A percentile compares a stretch with the other conserved stretches of the same genome.
Conservation (phyloP, 2,329 filamentous ascomycete genomes). For the Stagonosporopsis vannaccii region DNA sequence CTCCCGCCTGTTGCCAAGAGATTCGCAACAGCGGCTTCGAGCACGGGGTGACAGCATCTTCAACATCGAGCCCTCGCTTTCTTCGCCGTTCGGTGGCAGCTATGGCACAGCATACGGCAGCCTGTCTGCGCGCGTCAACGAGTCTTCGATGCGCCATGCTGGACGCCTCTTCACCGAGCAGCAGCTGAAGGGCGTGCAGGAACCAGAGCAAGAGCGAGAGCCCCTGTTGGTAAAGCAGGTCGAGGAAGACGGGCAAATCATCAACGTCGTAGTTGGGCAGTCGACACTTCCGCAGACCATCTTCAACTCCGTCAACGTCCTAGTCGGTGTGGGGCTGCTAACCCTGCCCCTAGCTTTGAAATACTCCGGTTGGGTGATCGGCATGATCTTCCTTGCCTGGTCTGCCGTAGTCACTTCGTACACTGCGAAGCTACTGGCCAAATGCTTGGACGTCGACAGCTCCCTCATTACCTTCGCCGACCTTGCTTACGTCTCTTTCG, state of each 20-base stretch:
- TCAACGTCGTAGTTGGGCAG: constrained; percentile 86
- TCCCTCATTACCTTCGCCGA: constrained; percentile 94
- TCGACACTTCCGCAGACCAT: constrained; percentile 95
- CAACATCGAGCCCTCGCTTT: constrained; percentile 62
- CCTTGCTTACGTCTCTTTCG: constrained; percentile 89
- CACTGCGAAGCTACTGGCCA: constrained; percentile 83
- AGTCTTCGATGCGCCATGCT: constrained; percentile 64
- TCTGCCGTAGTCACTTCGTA: constrained; percentile 81
- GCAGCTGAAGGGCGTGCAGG: constrained; percentile 52
- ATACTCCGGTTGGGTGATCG: constrained; percentile 88
- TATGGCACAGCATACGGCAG: constrained; percentile 71
- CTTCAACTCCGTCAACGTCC: constrained; percentile 94
- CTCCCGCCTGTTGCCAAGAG: constrained; percentile 37
- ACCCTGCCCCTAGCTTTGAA: constrained; percentile 87
- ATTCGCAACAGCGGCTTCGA: constrained; percentile 38
- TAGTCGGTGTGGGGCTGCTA: constrained; percentile 88
- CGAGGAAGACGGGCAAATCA: constrained; percentile 81
- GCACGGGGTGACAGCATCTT: constrained; percentile 55
- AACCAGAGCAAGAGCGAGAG: constrained; percentile 60
- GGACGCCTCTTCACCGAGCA: constrained; percentile 59
- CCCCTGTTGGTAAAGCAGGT: constrained; percentile 88
- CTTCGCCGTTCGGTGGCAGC: constrained; percentile 74
- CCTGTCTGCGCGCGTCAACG: constrained; percentile 63
- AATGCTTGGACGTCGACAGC: constrained; percentile 85
- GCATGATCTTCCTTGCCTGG: constrained; percentile 75